Conservation (phyloP, 352 stramenopile genomes). For the Phytophthora ohioensis region DNA sequence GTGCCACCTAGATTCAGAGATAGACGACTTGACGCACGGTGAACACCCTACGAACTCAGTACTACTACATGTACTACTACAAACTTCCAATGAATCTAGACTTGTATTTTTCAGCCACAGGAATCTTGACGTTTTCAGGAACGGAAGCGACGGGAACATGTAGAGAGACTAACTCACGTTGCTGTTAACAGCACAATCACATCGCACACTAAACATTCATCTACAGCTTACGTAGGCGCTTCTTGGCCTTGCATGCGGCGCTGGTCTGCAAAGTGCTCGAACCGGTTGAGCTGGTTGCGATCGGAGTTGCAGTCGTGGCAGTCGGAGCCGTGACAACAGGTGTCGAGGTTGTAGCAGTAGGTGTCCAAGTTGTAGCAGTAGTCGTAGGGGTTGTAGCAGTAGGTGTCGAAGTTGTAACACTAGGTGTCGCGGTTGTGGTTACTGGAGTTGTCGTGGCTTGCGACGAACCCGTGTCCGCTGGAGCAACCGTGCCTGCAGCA, state of each 20-base stretch:
- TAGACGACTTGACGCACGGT: too few relatives aligned
- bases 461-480: constrained; percentile 20
- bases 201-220: neutral
- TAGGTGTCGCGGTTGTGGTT: constrained; percentile 2
- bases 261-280: constrained; percentile 20
- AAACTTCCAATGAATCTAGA: too few relatives aligned
- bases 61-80: too few relatives aligned
- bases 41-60: too few relatives aligned
- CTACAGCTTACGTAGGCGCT: constrained; percentile 37
- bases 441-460: constrained; percentile 17
- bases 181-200: constrained; percentile 1
- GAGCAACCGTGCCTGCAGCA: constrained; percentile 25
- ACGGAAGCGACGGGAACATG: neutral
- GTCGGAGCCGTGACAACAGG: neutral
- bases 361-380: neutral
- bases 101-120: too few relatives aligned
- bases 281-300: constrained; percentile 5
- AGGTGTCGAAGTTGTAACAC: constrained; percentile 14
- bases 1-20: too few relatives aligned
- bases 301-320: constrained; percentile 12
- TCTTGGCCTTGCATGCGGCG: constrained; percentile 31
- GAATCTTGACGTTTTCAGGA: too few relatives aligned
- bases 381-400: neutral
- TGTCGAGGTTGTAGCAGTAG: neutral
- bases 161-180: neutral